Conservation (phyloP, 2,329 filamentous ascomycete genomes). For the Cytospora piceae region DNA sequence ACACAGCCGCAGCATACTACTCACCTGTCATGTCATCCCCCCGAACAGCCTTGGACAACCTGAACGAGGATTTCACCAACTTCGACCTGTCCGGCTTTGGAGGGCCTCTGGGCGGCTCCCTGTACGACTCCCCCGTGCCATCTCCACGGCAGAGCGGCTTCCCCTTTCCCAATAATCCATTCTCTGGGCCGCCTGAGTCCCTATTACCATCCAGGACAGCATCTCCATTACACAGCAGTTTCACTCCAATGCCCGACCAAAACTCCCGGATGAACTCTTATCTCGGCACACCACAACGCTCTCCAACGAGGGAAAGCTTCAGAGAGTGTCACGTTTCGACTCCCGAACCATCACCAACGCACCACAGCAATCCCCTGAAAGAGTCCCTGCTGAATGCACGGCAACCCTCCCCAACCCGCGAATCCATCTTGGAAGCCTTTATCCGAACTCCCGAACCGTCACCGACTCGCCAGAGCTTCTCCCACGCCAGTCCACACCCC, state of each 20-base stretch:
- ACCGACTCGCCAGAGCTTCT: conserved; percentile 29
- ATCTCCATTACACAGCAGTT: conserved; percentile 23
- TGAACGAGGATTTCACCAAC: conserved; percentile 30
- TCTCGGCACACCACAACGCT: conserved; percentile 26
- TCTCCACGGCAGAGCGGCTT: conserved; percentile 25
- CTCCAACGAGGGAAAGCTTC: conserved; percentile 25
- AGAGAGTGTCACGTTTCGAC: conserved; percentile 28
- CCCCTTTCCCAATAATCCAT: conserved; percentile 29
- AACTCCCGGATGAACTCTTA: conserved; percentile 17
- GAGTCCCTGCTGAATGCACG: conserved; percentile 28
- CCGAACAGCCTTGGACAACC: conserved; percentile 26
- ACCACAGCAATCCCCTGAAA: conserved; percentile 26
- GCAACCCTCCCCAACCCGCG: conserved; percentile 25
- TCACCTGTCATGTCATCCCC: conserved; percentile 28
- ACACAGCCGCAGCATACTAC: conserved; percentile 25
- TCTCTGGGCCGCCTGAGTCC: conserved; percentile 28
- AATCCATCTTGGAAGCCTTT: conserved; percentile 18
- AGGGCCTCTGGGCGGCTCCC: conserved; percentile 22
- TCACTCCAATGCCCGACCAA: conserved; percentile 16
- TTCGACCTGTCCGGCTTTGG: conserved; percentile 29
- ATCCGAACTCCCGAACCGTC: conserved; percentile 28
- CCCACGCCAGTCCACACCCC: conserved; percentile 21
- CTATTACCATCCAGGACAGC: conserved; percentile 26
- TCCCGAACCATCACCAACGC: conserved; percentile 26
- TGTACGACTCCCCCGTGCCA: conserved; percentile 29